Base-by-base conservation (phyloP, 2,329 filamentous ascomycete species). In the Penicillium nordicum region DNA sequence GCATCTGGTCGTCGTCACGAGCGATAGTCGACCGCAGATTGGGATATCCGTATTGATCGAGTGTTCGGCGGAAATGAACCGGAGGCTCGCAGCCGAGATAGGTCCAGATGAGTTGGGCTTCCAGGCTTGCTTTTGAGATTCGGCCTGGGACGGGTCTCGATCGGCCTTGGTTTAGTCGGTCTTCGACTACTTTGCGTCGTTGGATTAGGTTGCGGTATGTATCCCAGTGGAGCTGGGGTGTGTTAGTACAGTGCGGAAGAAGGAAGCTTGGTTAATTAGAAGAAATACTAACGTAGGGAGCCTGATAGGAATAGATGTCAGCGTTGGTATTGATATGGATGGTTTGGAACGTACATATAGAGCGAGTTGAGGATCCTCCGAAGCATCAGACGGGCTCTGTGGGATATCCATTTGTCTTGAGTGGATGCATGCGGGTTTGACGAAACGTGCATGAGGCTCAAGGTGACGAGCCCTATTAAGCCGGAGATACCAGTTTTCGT, bases 41-140 rank as follows among this genome's bases (percentile, higher is more conserved):
- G 0, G 84, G 84, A 52, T 87, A 86, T 0, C 82, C 84, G 53
- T 80, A 88, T 61, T 88, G 84, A 56, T 88, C 85, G 5, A 88
- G 66, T 0, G 85, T 87, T 6, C 85, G 77, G 1, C 85, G 79
- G 36, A 82, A 80, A 63, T 88, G 86, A 1, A 87, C 72, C 0
- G 84, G 84, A 0, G 83, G 83, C 41, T 87, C 84, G 40, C 81
- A 79, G 0, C 82, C 82, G 0, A 88, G 74, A 55, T 80, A 86
- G 61, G 85, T 80, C 85, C 85, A 88, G 4, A 87, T 82, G 3
- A 87, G 77, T 46, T 84, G 80, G 7, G 81, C 69, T 61, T 87
- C 85, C 0, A 85, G 69, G 0, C 82, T 80, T 0, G 82, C 76
- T 25, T 80, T 77, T 0, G 80, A 80, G 7, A 87, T 77, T 0